phyloP scores from a whole-genome alignment of 2,329 filamentous ascomycete genomes.

The Coleophoma eucalyptorum region DNA sequence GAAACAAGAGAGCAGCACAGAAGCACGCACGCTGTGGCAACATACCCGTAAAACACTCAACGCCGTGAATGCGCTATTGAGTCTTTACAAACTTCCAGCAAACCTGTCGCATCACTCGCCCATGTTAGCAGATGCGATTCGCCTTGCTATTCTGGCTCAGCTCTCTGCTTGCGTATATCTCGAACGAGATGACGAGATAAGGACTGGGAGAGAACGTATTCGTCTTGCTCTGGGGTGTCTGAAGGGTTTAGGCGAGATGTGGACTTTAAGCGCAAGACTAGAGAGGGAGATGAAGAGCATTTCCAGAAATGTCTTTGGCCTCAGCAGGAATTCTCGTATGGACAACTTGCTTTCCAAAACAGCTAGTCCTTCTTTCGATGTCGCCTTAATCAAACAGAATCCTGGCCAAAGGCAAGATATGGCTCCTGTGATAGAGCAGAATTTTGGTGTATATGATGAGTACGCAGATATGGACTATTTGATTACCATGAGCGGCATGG shows the following conservation, averaged over 20 bases:
- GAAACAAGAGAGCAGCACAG: slow-evolving; percentile 2
- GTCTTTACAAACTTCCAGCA: slow-evolving; percentile 49
- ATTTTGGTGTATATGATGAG: no score
- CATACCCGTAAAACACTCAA: slow-evolving; percentile 59
- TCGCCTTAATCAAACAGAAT: no score
- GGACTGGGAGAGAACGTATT: slow-evolving; percentile 47
- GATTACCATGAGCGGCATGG: no score
- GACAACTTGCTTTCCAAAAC: no score
- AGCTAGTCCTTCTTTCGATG: no score
- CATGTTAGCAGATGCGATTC: slow-evolving; percentile 52
- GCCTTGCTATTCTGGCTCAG: slow-evolving; percentile 53
- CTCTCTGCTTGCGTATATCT: slow-evolving; percentile 54
- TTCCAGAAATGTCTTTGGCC: slow-evolving; percentile 12
- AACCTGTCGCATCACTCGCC: slow-evolving; percentile 51
- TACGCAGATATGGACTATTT: no score
- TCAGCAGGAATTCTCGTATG: not conserved
- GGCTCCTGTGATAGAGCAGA: no score
- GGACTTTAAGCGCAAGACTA: slow-evolving; percentile 51
- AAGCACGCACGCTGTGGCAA: slow-evolving; percentile 14
- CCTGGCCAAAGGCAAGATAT: no score
- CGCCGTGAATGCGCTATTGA: slow-evolving; percentile 52
- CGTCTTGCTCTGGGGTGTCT: slow-evolving; percentile 55
- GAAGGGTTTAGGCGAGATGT: slow-evolving; percentile 49
- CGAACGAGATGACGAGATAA: slow-evolving; percentile 34
- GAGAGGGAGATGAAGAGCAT: slow-evolving; percentile 38